Conservation (phyloP, 208 protist genomes). For the Trypanosoma vivax region DNA sequence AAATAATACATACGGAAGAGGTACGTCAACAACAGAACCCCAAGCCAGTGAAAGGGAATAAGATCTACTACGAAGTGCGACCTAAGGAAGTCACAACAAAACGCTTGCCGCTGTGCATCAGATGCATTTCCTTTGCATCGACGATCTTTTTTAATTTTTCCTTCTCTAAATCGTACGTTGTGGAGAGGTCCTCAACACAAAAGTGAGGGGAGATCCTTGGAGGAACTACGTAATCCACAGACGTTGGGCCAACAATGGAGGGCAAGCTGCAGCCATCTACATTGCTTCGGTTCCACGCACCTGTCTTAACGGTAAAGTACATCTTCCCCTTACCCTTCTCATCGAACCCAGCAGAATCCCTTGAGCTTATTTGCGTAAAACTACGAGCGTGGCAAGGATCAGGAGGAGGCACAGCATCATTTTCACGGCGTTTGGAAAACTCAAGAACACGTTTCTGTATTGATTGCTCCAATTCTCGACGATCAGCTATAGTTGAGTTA, state of each 20-base stretch:
- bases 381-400: too few relatives aligned
- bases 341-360: neutral
- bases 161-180: constrained; percentile 28
- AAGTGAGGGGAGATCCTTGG: constrained; percentile 2
- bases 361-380: too few relatives aligned
- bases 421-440: neutral
- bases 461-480: constrained; percentile 5
- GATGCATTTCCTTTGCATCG: constrained; percentile 32
- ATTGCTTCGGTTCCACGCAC: constrained; percentile 14
- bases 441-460: constrained; percentile 14
- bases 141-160: constrained; percentile 29
- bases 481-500: constrained; percentile 19
- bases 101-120: constrained; percentile 33
- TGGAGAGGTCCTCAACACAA: constrained; percentile 12
- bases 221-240: neutral
- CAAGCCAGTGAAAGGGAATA: too few relatives aligned
- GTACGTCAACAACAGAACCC: too few relatives aligned
- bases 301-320: neutral
- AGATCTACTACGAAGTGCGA: constrained; percentile 8
- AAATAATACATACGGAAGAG: too few relatives aligned
- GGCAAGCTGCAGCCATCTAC: constrained; percentile 12
- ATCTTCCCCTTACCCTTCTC: neutral
- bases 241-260: neutral
- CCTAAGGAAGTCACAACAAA: constrained; percentile 32
- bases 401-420: neutral